Base-by-base conservation (phyloP, 169 alveolate genomes). In the Plasmodium blacklocki region DNA sequence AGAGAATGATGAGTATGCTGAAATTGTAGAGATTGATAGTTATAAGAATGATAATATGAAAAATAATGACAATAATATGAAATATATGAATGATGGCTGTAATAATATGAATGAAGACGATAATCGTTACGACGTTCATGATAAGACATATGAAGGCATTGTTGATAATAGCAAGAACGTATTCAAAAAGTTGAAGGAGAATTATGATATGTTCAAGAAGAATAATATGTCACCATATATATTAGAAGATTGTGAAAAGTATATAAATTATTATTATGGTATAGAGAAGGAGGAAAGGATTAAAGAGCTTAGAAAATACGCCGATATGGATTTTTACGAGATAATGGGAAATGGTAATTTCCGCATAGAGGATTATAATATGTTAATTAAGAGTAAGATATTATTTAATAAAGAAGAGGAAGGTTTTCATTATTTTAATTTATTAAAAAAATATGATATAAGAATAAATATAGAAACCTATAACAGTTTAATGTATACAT, bases 401-500 rank as follows among this genome's bases (percentile, higher is more conserved):
- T n/a, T 88, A 23, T 62, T 60, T 29, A 59, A 59, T 11, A 72
- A 85, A 23, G 74, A 67, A 39, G 91, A 52, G 5, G 93, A 83
- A n/a, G 93, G 88, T 19, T 86, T 88, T 59, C 56, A 50, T 11
- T 29, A 76, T 50, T 86, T 75, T 21, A 91, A 93, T 74, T 71
- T 92, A 23, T 89, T 93, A 72, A 88, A 85, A 54, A 49, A 29
- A 15, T 76, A 70, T 68, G 93, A 91, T 29, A 56, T 92, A 21
- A 66, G 45, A 23, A 71, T 93, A 49, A 90, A 93, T 39, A 75
- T 60, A 1, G 96, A 95, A 49, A 71, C 93, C 14, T 95, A 94
- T 90, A 92, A 93, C 74, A 88, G 92, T 76, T 73, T 92, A 58
- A 70, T 91, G 70, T 63, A 91, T 52, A 75, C 91, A n/a, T 90